These are phyloP conservation scores for Sisymbrium altissimum DNA, from an alignment of 345 rosid species.

Conservation along the genomic window DNA sequence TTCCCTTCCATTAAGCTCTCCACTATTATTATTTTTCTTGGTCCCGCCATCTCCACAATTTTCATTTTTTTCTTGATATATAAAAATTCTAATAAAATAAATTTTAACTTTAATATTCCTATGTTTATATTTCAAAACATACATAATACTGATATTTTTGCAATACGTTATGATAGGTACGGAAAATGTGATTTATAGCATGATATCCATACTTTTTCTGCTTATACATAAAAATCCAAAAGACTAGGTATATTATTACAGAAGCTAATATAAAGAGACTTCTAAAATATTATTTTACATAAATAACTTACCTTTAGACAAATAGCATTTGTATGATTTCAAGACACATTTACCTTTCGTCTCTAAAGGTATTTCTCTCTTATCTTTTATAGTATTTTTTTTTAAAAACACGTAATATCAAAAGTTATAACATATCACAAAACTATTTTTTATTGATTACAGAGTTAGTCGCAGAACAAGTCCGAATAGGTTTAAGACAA, in stretches of 20 bases:
- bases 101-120: not conserved
- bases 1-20: slow-evolving; percentile 28
- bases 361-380: too few species aligned
- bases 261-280: not conserved
- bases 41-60: slow-evolving; percentile 28
- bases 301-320: too few species aligned
- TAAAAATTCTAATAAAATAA: not conserved
- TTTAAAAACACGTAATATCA: too few species aligned
- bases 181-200: slow-evolving; percentile 17
- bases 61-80: not conserved
- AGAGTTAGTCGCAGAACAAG: too few species aligned
- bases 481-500: too few species aligned
- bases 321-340: too few species aligned
- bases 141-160: not conserved
- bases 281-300: not conserved
- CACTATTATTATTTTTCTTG: slow-evolving; percentile 29
- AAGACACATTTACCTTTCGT: too few species aligned
- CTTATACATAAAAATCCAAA: not conserved
- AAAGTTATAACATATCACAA: too few species aligned
- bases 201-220: not conserved
- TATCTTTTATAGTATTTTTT: too few species aligned
- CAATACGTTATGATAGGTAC: slow-evolving; percentile 7
- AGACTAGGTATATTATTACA: not conserved
- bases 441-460: too few species aligned
- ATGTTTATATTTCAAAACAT: not conserved